Base-by-base conservation (phyloP, 108 stramenopile species). In the Nitzschia inconspicua region DNA sequence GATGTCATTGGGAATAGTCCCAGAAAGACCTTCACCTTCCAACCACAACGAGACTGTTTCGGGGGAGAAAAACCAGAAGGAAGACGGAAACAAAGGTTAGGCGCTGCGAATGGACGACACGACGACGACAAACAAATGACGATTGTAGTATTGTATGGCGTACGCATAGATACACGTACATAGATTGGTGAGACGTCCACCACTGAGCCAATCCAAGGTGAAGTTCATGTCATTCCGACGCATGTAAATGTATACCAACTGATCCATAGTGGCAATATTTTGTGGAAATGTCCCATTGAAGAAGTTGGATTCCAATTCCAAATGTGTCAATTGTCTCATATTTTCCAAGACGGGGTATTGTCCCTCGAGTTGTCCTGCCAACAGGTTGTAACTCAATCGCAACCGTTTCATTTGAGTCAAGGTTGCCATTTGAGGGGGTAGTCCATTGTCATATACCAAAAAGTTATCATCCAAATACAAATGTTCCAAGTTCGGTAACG, bases 381-480 rank as follows among this genome's bases (percentile, higher is more conserved):
- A 30, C 27, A 74, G 39, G 46, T 81, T 81, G 63, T 65, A 63
- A 23, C 49, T 54, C 57, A 81, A 51, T 8, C 39, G 25, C 2
- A 81, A 14, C 27, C 70, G 70, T 26, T 66, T 16, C 37, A 81
- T 44, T 16, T 27, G 41, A 0, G 37, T 25, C 60, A 76, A 36
- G 10, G 20, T 29, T 1, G 28, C 23, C 7, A 81, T 39, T 9
- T 47, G 35, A 4, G 48, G 16, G 3, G 80, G 81, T 10, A 75
- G 16, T 34, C 73, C 76, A 10, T 60, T 55, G 10, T 43, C 56
- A 6, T 66, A 59, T 26, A 59, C 48, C 3, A 75, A 4, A 14
- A 69, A 78, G 18, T 79, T 79, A 64, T 79, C 77, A 20, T 73
- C 72, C 67, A 79, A 39, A 5, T 69, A 30, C 18, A 79, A 59